Base-by-base conservation (phyloP, 305 asterid genomes). In the Salvia sclarea region DNA sequence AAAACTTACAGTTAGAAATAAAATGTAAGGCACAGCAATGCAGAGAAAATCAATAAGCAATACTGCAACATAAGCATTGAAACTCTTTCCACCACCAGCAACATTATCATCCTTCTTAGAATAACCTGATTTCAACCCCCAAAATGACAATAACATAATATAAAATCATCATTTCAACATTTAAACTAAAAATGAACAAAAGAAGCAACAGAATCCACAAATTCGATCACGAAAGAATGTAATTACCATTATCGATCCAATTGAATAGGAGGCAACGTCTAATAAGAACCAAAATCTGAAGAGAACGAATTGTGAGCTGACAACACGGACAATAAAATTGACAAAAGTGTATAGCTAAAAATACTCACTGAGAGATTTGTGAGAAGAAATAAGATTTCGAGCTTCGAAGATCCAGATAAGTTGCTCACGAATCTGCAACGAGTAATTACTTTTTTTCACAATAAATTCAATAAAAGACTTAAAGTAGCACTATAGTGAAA, bases 361-460 rank as follows among this genome's bases (percentile, higher is more conserved):
- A 16, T 12, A 52, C 79, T 61, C 70, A 86, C 96, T 6, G 88
- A 64, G 50, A 93, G 72, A 57, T 79, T 74, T 43, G 94, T 69
- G 35, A 79, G 37, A 41, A 93, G 82, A 40, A 78, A 68, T 77
- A 76, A 81, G 14, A 90, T 70, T 67, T 93, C 97, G 62, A 76
- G 75, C 87, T 76, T 84, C 33, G 96, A 86, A 53, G 96, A 85
- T 61, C 97, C 97, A 0, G 79, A 74, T 70, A 88, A 77, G 83
- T 88, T 88, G 88, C 97, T 93, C 74, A 93, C 98, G 37, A 87
- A 93, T 80, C 97, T 93, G 90, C 43, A 52, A 48, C 68, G 52
- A 38, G 37, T 55, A 14, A 9, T 13, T 6, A 41, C n/a, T n/a
- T 59, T 41, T 62, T 0, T 64, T 61, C 48, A 72, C 38, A 13